These are phyloP conservation scores for Closterium sp. DNA, from an alignment of 139 green algal genomes.

Conservation along the genomic window DNA sequence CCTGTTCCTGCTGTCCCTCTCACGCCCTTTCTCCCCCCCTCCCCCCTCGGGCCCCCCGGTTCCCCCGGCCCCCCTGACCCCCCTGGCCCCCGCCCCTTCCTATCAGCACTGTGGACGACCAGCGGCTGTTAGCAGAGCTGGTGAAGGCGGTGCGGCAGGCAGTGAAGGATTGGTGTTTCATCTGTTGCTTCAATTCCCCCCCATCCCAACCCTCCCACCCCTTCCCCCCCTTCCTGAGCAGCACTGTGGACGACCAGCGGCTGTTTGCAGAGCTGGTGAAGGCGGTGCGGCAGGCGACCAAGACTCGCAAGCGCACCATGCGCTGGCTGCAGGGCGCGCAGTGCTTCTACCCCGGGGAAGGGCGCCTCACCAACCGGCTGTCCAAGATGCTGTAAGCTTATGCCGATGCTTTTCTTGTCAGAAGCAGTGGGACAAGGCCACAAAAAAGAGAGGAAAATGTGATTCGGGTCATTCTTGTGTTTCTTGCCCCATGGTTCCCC, in stretches of 20 bases:
- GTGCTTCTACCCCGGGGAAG: background rate
- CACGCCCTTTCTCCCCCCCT: too few relatives aligned
- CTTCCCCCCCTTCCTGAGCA: background rate
- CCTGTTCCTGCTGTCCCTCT: too few relatives aligned
- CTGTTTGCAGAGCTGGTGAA: conserved; percentile 2
- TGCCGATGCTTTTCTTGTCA: too few relatives aligned
- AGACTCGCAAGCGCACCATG: background rate
- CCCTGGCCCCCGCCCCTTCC: background rate
- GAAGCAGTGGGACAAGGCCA: too few relatives aligned
- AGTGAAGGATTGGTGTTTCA: background rate
- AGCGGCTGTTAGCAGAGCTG: background rate
- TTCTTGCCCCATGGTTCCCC: too few relatives aligned
- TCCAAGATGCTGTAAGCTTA: background rate
- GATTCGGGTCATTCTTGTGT: too few relatives aligned
- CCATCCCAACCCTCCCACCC: background rate
- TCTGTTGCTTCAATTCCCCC: background rate
- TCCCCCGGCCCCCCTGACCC: too few relatives aligned
- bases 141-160: background rate
- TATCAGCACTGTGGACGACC: background rate
- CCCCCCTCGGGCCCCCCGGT: too few relatives aligned
- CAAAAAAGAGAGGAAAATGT: too few relatives aligned
- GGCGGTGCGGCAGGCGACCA: background rate
- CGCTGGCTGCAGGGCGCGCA: background rate
- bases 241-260: background rate
- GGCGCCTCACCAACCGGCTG: background rate